Evolutionary conservation across 2,329 filamentous ascomycete genomes (phyloP), one percentile per base, ranked within the genome.

Genomic region (Colletotrichum sp.): DNA sequence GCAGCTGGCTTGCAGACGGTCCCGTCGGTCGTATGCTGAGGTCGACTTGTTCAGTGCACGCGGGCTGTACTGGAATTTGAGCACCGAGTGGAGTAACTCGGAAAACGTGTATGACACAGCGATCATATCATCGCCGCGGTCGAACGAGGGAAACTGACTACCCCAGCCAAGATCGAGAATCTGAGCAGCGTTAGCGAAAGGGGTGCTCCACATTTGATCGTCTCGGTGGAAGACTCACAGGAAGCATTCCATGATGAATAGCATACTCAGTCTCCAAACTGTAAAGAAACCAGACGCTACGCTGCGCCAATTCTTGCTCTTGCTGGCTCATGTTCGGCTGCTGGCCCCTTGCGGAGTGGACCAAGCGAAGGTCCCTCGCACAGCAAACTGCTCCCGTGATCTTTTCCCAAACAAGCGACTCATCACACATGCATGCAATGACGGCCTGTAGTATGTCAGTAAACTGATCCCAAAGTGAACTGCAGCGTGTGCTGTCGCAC

Each of bases 271-370:
- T 68, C 27, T 75, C 73, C 3, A 75, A 48, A 64, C 64, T 75
- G 64, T 73, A 75, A 4, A 73, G 70, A 36, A 75, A 75, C 73
- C 73, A 75, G 6, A 75, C 64, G 10, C 69, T 72, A 3, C 70
- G 36, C 12, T 73, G 69, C 3, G 70, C 69, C 18, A 73, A 43
- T 15, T 67, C 56, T 15, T 73, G 70, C 2, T 75, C 73, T 13
- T 73, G 56, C 10, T 73, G 43, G n/a, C 43, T 73, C 39, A 75
- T 68, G n/a, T 27, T 48, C 1, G 56, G 12, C 25, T 73, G 69
- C n/a, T 75, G 73, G 1, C 64, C 56, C 36, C 56, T 58, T 4
- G 73, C 64, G 10, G 73, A 22, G 56, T 75, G 73, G 12, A 75
- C 69, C 10, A 75, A 61, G 4, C 73, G 73, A 15, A 75, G 73